Evolutionary conservation across 257 asterid species (phyloP).

Genomic region (Gentiana straminea): DNA sequence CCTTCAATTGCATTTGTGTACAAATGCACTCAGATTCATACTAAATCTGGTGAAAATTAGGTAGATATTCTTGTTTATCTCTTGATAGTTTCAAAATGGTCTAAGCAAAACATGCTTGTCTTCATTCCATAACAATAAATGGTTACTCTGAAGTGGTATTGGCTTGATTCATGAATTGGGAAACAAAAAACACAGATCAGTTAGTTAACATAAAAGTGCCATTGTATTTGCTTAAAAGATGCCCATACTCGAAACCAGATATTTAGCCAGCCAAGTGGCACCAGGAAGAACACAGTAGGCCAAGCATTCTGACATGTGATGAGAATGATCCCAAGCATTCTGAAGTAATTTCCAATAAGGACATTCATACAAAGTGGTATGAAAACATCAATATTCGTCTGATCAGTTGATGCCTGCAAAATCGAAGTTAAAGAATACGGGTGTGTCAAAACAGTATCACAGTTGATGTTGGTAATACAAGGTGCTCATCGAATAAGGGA

Average conservation of each 20-base stretch:
- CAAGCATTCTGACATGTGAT: conserved; percentile 91
- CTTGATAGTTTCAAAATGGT: not conserved
- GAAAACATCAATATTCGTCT: conserved; percentile 68
- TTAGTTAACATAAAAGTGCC: not conserved
- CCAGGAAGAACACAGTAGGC: conserved; percentile 68
- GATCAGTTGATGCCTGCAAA: conserved; percentile 87
- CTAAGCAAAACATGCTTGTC: not conserved
- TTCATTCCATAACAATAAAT: not conserved
- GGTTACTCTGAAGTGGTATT: too few species aligned
- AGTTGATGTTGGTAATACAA: not conserved
- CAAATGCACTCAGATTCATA: too few species aligned
- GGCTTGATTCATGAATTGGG: too few species aligned
- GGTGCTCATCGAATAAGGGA: not conserved
- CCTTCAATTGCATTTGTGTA: too few species aligned
- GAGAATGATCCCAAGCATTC: conserved; percentile 56
- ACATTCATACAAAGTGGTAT: conserved; percentile 63
- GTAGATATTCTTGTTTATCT: not conserved
- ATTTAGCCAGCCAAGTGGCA: conserved; percentile 92
- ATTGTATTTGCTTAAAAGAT: not conserved
- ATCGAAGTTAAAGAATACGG: not conserved
- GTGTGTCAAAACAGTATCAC: not conserved
- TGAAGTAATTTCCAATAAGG: conserved; percentile 37
- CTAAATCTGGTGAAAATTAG: too few species aligned
- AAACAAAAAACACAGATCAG: not conserved
- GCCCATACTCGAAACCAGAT: conserved; percentile 75